Evolutionary conservation across 2,329 filamentous ascomycete genomes (phyloP).

Genomic region (Alternaria ethzedia): DNA sequence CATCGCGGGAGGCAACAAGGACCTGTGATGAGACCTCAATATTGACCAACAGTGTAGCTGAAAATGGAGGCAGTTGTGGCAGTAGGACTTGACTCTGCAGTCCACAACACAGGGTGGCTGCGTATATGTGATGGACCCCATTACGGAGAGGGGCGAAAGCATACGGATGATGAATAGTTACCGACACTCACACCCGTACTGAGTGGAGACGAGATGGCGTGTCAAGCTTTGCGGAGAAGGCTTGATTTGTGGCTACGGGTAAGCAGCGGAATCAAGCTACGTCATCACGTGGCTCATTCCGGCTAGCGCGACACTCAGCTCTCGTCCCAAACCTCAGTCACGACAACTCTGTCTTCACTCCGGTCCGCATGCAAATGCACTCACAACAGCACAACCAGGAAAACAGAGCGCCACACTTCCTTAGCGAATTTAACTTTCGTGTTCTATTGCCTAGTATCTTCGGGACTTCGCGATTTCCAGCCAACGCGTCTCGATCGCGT

Average conservation of each 20-base stretch:
- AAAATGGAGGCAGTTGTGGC: not conserved
- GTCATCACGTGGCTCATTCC: not conserved
- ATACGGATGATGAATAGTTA: not conserved
- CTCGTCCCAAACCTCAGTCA: not conserved
- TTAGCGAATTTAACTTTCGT: not conserved
- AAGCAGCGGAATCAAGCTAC: not conserved
- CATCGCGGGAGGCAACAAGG: not conserved
- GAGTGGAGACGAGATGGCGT: not conserved
- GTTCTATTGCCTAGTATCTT: not conserved
- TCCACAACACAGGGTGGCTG: not conserved
- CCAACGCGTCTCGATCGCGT: not conserved
- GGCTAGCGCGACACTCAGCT: not conserved
- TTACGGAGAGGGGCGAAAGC: not conserved
- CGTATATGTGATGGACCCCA: not conserved
- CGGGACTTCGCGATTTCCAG: not conserved
- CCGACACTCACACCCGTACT: not conserved
- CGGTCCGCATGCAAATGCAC: not conserved
- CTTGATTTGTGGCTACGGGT: not conserved
- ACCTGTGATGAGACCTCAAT: not conserved
- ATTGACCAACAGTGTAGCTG: not conserved
- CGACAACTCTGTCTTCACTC: not conserved
- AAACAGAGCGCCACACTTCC: not conserved
- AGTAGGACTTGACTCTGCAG: not conserved
- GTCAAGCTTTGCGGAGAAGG: constrained; percentile 8
- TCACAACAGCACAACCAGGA: not conserved